Conservation (phyloP, 495 filamentous ascomycete genomes). For the Hyaloscypha finlandica region DNA sequence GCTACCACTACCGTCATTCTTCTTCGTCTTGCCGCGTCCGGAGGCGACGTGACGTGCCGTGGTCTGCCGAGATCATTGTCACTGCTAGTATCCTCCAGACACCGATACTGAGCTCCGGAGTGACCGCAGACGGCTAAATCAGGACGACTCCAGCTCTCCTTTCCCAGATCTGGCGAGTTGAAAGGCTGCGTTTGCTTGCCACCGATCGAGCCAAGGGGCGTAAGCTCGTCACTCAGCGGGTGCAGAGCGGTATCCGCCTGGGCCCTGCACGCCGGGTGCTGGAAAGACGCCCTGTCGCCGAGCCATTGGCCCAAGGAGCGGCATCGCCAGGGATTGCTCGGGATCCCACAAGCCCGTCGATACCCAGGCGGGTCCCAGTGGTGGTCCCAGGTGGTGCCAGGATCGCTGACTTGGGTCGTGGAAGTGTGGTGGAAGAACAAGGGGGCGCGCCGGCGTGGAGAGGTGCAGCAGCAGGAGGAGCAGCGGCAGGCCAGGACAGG, state of each 20-base stretch:
- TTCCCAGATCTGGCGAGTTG: conserved; percentile 18
- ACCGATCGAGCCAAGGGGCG: conserved; percentile 3
- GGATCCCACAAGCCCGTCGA: conserved; percentile 13
- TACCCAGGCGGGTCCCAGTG: conserved; percentile 16
- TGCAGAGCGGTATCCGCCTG: conserved; percentile 11
- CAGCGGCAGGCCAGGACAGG: neutral
- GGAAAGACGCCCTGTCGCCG: conserved; percentile 11
- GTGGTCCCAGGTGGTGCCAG: neutral
- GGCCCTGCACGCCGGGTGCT: conserved; percentile 22
- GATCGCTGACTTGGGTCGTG: conserved; percentile 12
- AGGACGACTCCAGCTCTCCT: neutral
- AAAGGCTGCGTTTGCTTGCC: conserved; percentile 23
- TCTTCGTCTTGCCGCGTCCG: neutral
- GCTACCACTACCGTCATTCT: neutral
- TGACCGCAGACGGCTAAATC: conserved; percentile 3
- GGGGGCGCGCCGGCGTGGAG: neutral
- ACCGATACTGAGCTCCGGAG: neutral
- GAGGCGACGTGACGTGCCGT: neutral
- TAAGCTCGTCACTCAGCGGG: conserved; percentile 11
- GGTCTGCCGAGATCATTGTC: neutral
- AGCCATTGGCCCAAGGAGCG: conserved; percentile 8
- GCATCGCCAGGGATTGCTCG: neutral
- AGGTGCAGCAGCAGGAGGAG: neutral
- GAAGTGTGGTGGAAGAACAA: neutral
- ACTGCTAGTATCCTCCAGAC: neutral